Conservation (phyloP, 345 rosid genomes). For the Combretum micranthum region DNA sequence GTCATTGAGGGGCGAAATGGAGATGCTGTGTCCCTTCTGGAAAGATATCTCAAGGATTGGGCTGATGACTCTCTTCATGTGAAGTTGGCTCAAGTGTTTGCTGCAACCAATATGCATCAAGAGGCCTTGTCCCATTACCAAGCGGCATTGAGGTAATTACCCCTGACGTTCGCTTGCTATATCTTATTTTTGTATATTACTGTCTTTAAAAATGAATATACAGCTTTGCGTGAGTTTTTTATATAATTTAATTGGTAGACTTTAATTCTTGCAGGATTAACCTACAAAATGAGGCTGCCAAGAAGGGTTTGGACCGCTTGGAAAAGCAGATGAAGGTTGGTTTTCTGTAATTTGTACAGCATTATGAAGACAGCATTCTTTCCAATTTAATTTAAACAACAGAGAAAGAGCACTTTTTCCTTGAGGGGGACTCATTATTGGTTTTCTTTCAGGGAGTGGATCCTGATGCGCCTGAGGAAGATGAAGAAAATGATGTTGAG, state of each 20-base stretch:
- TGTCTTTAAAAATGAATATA: no score
- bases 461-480: constrained; percentile 97
- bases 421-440: background rate
- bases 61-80: constrained; percentile 97
- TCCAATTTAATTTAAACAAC: no score
- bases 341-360: constrained; percentile 3
- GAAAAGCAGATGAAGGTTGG: constrained; percentile 98
- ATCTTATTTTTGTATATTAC: no score
- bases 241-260: background rate
- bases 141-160: constrained; percentile 69
- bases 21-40: constrained; percentile 92
- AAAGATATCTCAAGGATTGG: constrained; percentile 94
- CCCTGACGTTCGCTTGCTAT: no score
- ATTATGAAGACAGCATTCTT: background rate
- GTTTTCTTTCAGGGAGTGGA: constrained; percentile 68
- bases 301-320: constrained; percentile 89
- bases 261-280: constrained; percentile 61
- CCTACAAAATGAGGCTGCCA: constrained; percentile 84
- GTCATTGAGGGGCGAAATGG: constrained; percentile 82
- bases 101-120: constrained; percentile 75
- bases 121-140: constrained; percentile 88
- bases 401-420: no score
- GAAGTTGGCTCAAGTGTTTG: constrained; percentile 93
- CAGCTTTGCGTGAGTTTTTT: background rate
- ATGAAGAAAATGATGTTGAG: constrained; percentile 91